These are phyloP conservation scores for Penicillium herquei DNA, from an alignment of 495 filamentous ascomycete genomes.

Conservation along the genomic window DNA sequence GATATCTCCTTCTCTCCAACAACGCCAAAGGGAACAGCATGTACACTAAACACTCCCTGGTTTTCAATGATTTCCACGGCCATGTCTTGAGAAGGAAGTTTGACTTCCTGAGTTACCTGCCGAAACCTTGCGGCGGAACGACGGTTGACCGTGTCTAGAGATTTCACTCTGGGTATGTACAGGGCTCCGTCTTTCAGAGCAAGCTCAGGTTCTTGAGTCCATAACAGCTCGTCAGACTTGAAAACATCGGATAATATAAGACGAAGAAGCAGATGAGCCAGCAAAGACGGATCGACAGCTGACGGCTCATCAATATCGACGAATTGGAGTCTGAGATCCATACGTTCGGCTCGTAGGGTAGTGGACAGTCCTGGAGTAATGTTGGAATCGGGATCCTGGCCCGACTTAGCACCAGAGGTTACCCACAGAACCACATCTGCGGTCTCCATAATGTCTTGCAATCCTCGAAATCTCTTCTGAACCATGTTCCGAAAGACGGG, in stretches of 20 bases:
- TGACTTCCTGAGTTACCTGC: background rate
- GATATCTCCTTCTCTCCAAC: too few relatives aligned
- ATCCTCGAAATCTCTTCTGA: background rate
- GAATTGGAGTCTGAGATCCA: background rate
- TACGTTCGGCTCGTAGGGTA: background rate
- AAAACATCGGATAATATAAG: background rate
- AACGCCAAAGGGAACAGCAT: too few relatives aligned
- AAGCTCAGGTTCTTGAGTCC: background rate
- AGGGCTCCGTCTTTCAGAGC: background rate
- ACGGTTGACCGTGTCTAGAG: too few relatives aligned
- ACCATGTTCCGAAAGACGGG: background rate
- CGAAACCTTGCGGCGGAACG: background rate
- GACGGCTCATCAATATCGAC: background rate
- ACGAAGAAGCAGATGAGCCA: background rate
- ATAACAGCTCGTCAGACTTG: background rate
- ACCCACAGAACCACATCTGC: background rate
- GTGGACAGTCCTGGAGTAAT: background rate
- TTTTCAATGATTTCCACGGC: too few relatives aligned
- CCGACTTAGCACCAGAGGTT: background rate
- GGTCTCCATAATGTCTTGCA: background rate
- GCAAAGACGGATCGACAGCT: background rate
- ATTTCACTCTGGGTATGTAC: background rate
- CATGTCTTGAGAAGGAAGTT: too few relatives aligned
- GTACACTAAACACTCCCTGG: too few relatives aligned
- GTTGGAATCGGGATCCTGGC: background rate